A percentile compares a stretch with the other conserved stretches of the same genome.
These are phyloP conservation scores for Panus rudis DNA, from an alignment of 768 basidiomycete species.

Conservation along the genomic window DNA sequence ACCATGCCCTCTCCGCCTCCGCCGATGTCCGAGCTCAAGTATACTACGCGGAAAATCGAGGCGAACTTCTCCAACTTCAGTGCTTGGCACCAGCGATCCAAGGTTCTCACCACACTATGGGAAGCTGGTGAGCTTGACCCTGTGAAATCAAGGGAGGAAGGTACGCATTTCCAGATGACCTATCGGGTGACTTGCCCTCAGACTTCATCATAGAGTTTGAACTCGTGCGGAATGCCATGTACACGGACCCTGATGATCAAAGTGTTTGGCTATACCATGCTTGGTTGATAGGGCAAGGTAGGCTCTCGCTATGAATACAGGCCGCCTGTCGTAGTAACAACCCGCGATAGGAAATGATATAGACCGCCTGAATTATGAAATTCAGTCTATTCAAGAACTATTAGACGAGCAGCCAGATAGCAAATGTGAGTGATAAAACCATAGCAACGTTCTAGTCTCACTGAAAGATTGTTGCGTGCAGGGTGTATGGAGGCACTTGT, in stretches of 20 bases:
- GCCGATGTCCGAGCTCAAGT: constrained; percentile 65
- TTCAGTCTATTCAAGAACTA: constrained; percentile 73
- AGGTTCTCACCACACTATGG: constrained; percentile 66
- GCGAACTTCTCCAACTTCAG: constrained; percentile 96
- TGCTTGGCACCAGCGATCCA: constrained; percentile 97
- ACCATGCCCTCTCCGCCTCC: constrained; percentile 56
- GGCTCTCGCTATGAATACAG: constrained; percentile 10
- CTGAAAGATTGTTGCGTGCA: constrained; percentile 24
- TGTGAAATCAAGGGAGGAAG: constrained; percentile 57
- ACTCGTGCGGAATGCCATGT: constrained; percentile 87
- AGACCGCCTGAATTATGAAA: constrained; percentile 62
- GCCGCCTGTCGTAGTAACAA: background rate
- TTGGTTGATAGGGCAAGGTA: constrained; percentile 87
- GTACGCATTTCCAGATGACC: constrained; percentile 26
- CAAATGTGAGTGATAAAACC: constrained; percentile 65
- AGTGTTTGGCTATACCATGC: constrained; percentile 98
- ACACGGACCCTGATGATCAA: constrained; percentile 94
- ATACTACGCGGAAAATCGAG: constrained; percentile 87
- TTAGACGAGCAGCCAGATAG: constrained; percentile 86
- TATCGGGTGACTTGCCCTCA: background rate
- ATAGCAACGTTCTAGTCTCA: background rate
- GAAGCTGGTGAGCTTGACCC: constrained; percentile 45
- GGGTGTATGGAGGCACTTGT: constrained; percentile 95
- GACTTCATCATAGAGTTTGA: constrained; percentile 71
- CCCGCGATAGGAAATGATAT: constrained; percentile 47